Base-by-base conservation (phyloP, 192 early-diverging fungal genomes). In the Powellomyces hirtus region DNA sequence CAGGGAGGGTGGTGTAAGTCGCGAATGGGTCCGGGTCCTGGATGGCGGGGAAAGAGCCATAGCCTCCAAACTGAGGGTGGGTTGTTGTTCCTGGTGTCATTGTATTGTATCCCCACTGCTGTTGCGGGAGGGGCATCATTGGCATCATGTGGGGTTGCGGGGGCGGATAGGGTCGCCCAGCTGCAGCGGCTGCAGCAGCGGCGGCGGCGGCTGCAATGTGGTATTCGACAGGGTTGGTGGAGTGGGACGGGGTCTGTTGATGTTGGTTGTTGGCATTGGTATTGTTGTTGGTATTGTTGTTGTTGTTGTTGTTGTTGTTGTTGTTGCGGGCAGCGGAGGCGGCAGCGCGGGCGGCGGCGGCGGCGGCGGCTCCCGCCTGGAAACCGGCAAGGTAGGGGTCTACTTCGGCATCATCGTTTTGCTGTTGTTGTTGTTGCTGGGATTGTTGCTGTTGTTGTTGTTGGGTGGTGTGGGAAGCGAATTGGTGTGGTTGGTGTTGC, bases 331-430 rank as follows among this genome's bases (percentile, higher is more conserved):
- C 59, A 5, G 16, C 38, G 36, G 18, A n/a, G 3, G 33, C 59
- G 22, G 59, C 59, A 7, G 37, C 33, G 16, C 11, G 13, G 36
- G 59, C 37, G 35, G 57, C 57, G 26, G 67, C 67, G 16, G 33
- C 67, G 26, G 67, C 53, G 18, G 29, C 5, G 26, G 29, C 20
- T 4, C 5, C 18, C 53, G 6, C 67, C 38, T 69, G 67, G 36
- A 69, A 69, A 26, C 67, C 67, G 6, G 67, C 67, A 27, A 69
- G 31, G 44, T 69, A 69, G 4, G 67, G 67, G 33, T 69, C 67
- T 44, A 60, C 27, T 7, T 60, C 67, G n/a, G 26, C 53, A 4
- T 56, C 53, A 30, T 56, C 29, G 6, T 27, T 16, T 31, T 56
- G 53, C 29, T 16, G 29, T 3, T 16, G 18, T 29, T 56, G 20